Evolutionary conservation across 768 basidiomycete species (phyloP).

Genomic region (Auricularia cornea): DNA sequence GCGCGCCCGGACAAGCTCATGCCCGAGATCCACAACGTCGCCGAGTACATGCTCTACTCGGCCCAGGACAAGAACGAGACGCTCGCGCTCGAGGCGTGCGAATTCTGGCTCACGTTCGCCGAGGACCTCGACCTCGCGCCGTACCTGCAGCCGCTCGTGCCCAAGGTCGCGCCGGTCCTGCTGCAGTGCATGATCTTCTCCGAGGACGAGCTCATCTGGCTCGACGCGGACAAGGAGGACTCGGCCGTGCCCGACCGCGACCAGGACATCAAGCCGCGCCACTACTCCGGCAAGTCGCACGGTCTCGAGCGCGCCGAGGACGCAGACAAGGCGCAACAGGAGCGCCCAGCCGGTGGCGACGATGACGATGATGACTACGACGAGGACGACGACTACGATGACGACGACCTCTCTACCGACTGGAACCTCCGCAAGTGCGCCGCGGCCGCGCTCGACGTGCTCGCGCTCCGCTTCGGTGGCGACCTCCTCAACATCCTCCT

Average conservation of each 20-base stretch:
- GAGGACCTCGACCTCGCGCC: slow-evolving; percentile 84
- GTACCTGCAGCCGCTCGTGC: slow-evolving; percentile 77
- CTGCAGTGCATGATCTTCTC: slow-evolving; percentile 96
- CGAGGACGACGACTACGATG: slow-evolving; percentile 82
- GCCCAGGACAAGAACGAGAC: slow-evolving; percentile 96
- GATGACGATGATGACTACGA: slow-evolving; percentile 87
- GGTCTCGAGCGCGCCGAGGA: slow-evolving; percentile 66
- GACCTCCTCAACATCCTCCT: slow-evolving; percentile 85
- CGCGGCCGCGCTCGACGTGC: slow-evolving; percentile 92
- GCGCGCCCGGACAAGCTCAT: slow-evolving; percentile 93
- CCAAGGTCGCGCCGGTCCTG: slow-evolving; percentile 90
- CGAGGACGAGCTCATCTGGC: slow-evolving; percentile 90
- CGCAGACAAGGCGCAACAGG: slow-evolving; percentile 29
- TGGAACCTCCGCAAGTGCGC: slow-evolving; percentile 99
- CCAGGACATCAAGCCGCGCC: slow-evolving; percentile 91
- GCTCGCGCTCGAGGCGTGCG: slow-evolving; percentile 95
- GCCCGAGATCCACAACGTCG: slow-evolving; percentile 91
- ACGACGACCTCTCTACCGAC: slow-evolving; percentile 94
- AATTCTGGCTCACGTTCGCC: slow-evolving; percentile 99
- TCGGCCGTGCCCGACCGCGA: slow-evolving; percentile 88
- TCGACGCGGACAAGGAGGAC: slow-evolving; percentile 76
- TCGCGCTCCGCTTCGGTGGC: slow-evolving; percentile 86
- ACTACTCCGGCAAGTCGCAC: slow-evolving; percentile 81
- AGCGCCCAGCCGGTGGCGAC: slow-evolving; percentile 59
- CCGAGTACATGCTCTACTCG: slow-evolving; percentile 98